phyloP scores from a whole-genome alignment of 176 grass and related monocot genomes.

The Musa itinerans region DNA sequence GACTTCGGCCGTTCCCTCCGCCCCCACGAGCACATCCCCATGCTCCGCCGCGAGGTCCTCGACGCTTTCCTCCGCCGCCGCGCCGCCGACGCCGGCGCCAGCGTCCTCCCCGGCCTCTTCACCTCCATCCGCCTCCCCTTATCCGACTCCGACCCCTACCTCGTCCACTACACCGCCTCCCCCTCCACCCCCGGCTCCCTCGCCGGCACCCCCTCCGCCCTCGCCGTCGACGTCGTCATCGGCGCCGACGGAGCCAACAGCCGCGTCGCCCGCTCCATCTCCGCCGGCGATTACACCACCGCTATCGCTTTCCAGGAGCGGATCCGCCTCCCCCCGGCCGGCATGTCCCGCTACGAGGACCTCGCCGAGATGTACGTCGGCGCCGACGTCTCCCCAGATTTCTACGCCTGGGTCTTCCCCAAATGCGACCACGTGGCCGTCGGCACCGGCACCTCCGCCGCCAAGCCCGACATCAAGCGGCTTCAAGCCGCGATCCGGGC shows the following conservation, averaged over 20 bases:
- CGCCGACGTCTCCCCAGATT: conserved; percentile 78
- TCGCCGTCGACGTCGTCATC: conserved; percentile 67
- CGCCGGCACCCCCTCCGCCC: conserved; percentile 14
- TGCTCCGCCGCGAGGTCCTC: conserved; percentile 90
- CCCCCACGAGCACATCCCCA: conserved; percentile 66
- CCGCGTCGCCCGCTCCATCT: conserved; percentile 60
- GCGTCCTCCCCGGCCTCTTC: conserved; percentile 57
- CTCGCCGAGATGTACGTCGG: conserved; percentile 97
- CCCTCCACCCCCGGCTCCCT: background rate
- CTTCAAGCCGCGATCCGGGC: conserved; percentile 52
- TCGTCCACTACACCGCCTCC: conserved; percentile 54
- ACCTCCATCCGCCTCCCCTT: conserved; percentile 44
- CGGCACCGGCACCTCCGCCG: conserved; percentile 58
- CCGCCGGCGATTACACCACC: conserved; percentile 72
- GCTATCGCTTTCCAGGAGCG: conserved; percentile 98
- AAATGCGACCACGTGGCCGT: conserved; percentile 96
- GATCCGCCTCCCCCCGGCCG: conserved; percentile 54
- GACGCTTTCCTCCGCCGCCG: conserved; percentile 72
- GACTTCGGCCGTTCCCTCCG: conserved; percentile 62
- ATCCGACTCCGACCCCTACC: conserved; percentile 42
- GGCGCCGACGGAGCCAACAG: conserved; percentile 92
- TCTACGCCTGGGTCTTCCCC: conserved; percentile 97
- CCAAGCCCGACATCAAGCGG: conserved; percentile 67
- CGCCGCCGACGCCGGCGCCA: conserved; percentile 41
- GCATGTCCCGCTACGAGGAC: conserved; percentile 74